Conservation (phyloP, 2,329 filamentous ascomycete species). For the Pestalotiopsis sp. region DNA sequence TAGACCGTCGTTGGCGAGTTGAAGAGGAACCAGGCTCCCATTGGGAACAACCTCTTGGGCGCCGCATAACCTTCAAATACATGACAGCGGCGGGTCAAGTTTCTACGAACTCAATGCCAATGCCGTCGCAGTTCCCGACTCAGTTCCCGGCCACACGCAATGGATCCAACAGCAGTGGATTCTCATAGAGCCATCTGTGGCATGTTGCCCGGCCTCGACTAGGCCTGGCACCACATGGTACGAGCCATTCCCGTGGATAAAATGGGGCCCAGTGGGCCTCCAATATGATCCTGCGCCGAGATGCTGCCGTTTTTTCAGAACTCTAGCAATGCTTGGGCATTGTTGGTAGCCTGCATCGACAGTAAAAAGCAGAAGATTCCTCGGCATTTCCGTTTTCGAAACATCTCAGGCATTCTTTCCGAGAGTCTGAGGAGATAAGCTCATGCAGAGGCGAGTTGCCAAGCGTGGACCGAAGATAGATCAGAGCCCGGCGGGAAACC, state of each 20-base stretch:
- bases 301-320: background rate
- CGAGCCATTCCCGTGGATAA: constrained; percentile 7
- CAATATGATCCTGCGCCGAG: constrained; percentile 2
- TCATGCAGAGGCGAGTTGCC: background rate
- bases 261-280: background rate
- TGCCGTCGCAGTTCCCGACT: constrained; percentile 6
- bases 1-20: background rate
- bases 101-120: background rate
- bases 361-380: background rate
- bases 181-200: background rate
- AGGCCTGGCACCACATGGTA: constrained; percentile 1
- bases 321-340: background rate
- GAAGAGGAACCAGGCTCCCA: background rate
- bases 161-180: constrained; percentile 1
- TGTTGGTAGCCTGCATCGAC: background rate
- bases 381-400: background rate
- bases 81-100: constrained; percentile 2
- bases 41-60: background rate
- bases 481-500: background rate
- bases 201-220: background rate
- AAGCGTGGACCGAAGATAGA: background rate
- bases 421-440: background rate
- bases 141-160: background rate
- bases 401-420: background rate
- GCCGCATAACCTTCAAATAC: background rate